Base-by-base conservation (phyloP, 192 early-diverging fungal genomes). In the Coemansia sp. region DNA sequence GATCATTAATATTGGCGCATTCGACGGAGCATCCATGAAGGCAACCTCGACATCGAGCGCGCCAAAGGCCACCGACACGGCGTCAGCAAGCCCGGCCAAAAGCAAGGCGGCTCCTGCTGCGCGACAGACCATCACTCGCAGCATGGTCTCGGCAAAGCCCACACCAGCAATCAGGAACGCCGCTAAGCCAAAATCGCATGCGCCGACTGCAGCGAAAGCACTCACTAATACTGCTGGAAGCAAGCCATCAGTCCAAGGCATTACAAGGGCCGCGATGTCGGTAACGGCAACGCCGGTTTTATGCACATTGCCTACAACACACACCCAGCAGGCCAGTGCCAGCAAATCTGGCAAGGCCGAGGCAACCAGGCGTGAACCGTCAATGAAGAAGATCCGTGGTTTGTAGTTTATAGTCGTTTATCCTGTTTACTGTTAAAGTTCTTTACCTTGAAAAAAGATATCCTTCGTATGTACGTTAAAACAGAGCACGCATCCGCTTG, bases 401-500 rank as follows among this genome's bases (percentile, higher is more conserved):
- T 55, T 79, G 34, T 79, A 68, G 34, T 10, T 33, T 35, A 23
- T 33, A 23, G 18, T 46, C 6, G 5, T n/a, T 4, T n/a, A 33
- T 20, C n/a, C 23, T n/a, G 8, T 23, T 8, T 26, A 38, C 0
- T 36, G 18, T 11, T 18, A 11, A 20, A 60, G 20, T 23, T 39
- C 38, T 8, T 6, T 39, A 13, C 28, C 24, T 42, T 42, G 16
- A 42, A 42, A 5, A 13, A 11, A 16, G 1, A 23, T 48, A 7
- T 48, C 20, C 2, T 20, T 48, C 45, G 1, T 24, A 20, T 36
- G 1, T 16, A 34, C 5, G 23, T 64, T 40, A 74, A 31, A 74
- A 74, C 38, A 74, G 18, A 45, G 71, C 67, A 13, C 73, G 71
- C 51, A 74, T n/a, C 39, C 77, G 60, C 55, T 79, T 79, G n/a